These are phyloP conservation scores for Penicillium capsulatum DNA, from an alignment of 2,329 filamentous ascomycete genomes.

Conservation along the genomic window DNA sequence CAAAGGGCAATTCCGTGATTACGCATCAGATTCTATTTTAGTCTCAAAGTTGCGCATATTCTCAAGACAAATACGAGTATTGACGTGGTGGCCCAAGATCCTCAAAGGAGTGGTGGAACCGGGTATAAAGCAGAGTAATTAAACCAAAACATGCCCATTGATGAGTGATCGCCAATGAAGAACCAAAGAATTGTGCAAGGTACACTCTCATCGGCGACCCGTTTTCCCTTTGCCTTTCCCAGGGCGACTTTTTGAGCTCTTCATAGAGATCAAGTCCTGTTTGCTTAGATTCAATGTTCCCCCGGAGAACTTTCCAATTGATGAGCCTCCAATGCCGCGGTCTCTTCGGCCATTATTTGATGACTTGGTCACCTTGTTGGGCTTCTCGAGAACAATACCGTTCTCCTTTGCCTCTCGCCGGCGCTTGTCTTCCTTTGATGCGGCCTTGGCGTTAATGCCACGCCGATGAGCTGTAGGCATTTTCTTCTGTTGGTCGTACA, in stretches of 20 bases:
- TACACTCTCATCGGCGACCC: background rate
- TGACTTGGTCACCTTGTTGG: constrained; percentile 32
- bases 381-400: constrained; percentile 76
- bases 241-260: constrained; percentile 10
- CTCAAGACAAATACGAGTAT: too few relatives aligned
- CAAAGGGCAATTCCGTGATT: too few relatives aligned
- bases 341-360: constrained; percentile 47
- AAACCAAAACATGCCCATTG: too few relatives aligned
- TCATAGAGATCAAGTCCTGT: constrained; percentile 57
- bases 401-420: constrained; percentile 81
- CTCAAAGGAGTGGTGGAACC: too few relatives aligned
- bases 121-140: too few relatives aligned
- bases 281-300: constrained; percentile 76
- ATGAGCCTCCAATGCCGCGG: constrained; percentile 67
- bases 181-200: too few relatives aligned
- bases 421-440: constrained; percentile 63
- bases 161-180: too few relatives aligned
- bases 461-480: constrained; percentile 87
- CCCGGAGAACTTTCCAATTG: constrained; percentile 73
- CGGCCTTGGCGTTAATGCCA: constrained; percentile 70
- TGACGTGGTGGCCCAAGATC: too few relatives aligned
- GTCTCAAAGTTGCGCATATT: too few relatives aligned
- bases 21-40: too few relatives aligned
- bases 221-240: constrained; percentile 6
- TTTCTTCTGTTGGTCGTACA: constrained; percentile 67